Conservation (phyloP, 1,284 basidiomycete species). For the Sphagnurus paluster region DNA sequence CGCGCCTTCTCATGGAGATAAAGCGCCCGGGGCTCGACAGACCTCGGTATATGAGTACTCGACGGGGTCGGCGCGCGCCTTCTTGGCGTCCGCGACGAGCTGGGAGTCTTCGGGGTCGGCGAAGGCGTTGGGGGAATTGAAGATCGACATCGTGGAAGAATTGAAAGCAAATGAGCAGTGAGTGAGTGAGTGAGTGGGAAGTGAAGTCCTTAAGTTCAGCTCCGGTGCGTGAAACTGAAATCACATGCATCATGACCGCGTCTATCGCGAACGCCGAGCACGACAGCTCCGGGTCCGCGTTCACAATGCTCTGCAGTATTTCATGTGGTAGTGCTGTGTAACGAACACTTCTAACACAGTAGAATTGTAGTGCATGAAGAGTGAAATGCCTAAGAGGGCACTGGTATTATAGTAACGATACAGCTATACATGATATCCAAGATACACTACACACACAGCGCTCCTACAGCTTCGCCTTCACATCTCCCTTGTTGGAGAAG, state of each 20-base stretch:
- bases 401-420: neutral
- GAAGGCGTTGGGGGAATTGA: slow-evolving; percentile 51
- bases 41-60: slow-evolving; percentile 76
- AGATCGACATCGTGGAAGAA: slow-evolving; percentile 33
- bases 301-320: no score
- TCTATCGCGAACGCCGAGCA: no score
- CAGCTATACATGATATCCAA: slow-evolving; percentile 5
- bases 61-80: slow-evolving; percentile 49
- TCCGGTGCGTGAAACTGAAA: slow-evolving; percentile 5
- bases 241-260: no score
- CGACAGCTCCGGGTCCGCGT: no score
- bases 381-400: no score
- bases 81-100: slow-evolving; percentile 84
- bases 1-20: no score
- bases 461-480: slow-evolving; percentile 51
- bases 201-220: neutral
- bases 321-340: no score
- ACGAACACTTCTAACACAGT: no score
- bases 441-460: neutral
- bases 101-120: slow-evolving; percentile 85
- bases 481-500: slow-evolving; percentile 65
- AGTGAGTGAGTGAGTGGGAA: neutral
- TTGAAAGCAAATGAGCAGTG: neutral
- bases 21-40: no score
- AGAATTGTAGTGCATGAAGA: no score